phyloP scores from a whole-genome alignment of 2,329 filamentous ascomycete species.

The Didymella segeticola region DNA sequence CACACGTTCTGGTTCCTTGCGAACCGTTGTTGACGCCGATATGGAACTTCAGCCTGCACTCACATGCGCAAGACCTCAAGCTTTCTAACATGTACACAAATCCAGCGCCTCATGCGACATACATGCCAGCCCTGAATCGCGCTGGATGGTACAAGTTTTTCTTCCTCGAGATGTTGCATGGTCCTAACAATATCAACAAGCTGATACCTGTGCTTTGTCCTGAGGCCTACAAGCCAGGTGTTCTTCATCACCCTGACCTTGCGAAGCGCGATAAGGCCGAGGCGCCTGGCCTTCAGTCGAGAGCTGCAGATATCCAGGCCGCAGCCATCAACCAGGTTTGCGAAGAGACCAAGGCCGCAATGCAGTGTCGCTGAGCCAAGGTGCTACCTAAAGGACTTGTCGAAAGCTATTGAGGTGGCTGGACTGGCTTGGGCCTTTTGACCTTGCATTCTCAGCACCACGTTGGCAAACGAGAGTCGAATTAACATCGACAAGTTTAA shows the following conservation, averaged over 20 bases:
- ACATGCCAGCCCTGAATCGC: slow-evolving; percentile 46
- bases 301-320: slow-evolving; percentile 33
- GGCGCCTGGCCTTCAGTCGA: slow-evolving; percentile 29
- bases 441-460: slow-evolving; percentile 19
- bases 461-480: neutral
- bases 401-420: slow-evolving; percentile 19
- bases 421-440: slow-evolving; percentile 11
- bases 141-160: slow-evolving; percentile 48
- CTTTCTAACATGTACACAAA: slow-evolving; percentile 21
- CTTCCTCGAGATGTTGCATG: slow-evolving; percentile 40
- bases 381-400: slow-evolving; percentile 18
- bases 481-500: slow-evolving; percentile 8
- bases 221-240: slow-evolving; percentile 41
- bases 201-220: slow-evolving; percentile 35
- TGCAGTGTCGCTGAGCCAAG: slow-evolving; percentile 24
- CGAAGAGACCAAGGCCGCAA: slow-evolving; percentile 36
- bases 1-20: slow-evolving; percentile 45
- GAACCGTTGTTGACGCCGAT: slow-evolving; percentile 34
- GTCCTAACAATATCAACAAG: slow-evolving; percentile 38
- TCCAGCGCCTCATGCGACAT: slow-evolving; percentile 24
- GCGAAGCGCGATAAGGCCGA: slow-evolving; percentile 37
- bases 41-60: slow-evolving; percentile 39
- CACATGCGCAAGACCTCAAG: slow-evolving; percentile 33
- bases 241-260: slow-evolving; percentile 42
- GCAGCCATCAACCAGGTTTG: slow-evolving; percentile 38